These are phyloP conservation scores for Septoria linicola DNA, from an alignment of 2,329 filamentous ascomycete genomes.

Conservation along the genomic window DNA sequence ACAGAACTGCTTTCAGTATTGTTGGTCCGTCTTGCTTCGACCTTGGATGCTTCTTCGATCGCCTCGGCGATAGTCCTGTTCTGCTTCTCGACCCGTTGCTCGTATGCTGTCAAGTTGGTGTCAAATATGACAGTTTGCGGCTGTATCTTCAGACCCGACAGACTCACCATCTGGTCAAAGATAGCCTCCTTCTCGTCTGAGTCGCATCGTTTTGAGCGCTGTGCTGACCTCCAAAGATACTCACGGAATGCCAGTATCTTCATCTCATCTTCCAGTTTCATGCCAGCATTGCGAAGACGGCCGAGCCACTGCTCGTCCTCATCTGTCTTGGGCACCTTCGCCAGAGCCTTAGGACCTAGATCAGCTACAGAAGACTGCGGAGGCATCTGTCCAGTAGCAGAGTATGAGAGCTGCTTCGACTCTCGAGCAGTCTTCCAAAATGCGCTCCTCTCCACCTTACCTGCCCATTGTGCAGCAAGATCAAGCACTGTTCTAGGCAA, in stretches of 20 bases:
- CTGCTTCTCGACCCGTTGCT: conserved; percentile 37
- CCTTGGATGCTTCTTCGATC: conserved; percentile 68
- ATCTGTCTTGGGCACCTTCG: conserved; percentile 71
- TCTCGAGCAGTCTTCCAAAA: conserved; percentile 83
- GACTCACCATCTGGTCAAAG: conserved; percentile 68
- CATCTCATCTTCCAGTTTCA: conserved; percentile 79
- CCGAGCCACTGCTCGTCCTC: conserved; percentile 94
- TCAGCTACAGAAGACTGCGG: conserved; percentile 59
- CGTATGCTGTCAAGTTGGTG: conserved; percentile 60
- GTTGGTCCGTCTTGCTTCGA: conserved; percentile 11
- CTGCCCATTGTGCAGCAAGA: conserved; percentile 79
- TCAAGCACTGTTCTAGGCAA: conserved; percentile 79
- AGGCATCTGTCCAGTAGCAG: conserved; percentile 52
- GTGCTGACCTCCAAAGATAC: conserved; percentile 84
- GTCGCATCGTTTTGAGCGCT: conserved; percentile 63
- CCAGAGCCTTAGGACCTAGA: conserved; percentile 57
- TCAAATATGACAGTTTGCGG: conserved; percentile 93
- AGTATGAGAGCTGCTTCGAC: conserved; percentile 63
- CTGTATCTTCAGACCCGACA: conserved; percentile 73
- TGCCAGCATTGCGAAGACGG: conserved; percentile 78
- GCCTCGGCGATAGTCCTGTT: conserved; percentile 77
- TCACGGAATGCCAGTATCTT: conserved; percentile 84
- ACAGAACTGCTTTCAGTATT: conserved; percentile 1
- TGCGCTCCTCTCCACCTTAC: conserved; percentile 64
- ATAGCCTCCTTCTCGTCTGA: conserved; percentile 42